A percentile compares a stretch with the other conserved stretches of the same genome.
These are phyloP conservation scores for Coniochaeta ligniaria DNA, from an alignment of 2,329 filamentous ascomycete species.

Conservation along the genomic window DNA sequence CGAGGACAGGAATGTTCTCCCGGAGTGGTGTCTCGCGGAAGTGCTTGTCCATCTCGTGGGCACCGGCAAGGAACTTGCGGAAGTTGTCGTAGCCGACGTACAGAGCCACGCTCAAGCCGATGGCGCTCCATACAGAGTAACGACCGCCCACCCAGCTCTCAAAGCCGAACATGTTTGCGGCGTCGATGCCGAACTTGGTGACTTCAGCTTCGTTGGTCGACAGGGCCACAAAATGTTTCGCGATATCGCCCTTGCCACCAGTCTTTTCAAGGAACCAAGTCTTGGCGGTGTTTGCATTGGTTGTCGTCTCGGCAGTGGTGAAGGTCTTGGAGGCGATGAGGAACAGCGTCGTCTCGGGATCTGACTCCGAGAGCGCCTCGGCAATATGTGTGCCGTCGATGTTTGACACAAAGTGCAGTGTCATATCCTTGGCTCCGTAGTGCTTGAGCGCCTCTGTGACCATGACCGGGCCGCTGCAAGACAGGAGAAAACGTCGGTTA, in stretches of 20 bases:
- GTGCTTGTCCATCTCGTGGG: conserved; percentile 97
- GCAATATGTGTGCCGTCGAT: conserved; percentile 98
- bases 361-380: conserved; percentile 79
- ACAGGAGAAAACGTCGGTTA: conserved; percentile 33
- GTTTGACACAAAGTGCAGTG: conserved; percentile 97
- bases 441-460: conserved; percentile 95
- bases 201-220: conserved; percentile 95
- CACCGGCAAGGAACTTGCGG: conserved; percentile 88
- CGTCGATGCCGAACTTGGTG: conserved; percentile 97
- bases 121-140: conserved; percentile 98
- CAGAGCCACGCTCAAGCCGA: conserved; percentile 86
- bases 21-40: conserved; percentile 86
- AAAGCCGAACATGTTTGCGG: conserved; percentile 99
- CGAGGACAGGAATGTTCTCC: conserved; percentile 90
- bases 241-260: conserved; percentile 72
- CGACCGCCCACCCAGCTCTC: conserved; percentile 97
- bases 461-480: conserved; percentile 74
- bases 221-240: conserved; percentile 97
- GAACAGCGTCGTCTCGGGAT: conserved; percentile 98
- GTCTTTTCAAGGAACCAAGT: conserved; percentile 87
- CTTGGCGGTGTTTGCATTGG: conserved; percentile 97
- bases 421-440: conserved; percentile 80
- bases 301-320: conserved; percentile 94
- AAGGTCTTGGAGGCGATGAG: conserved; percentile 98
- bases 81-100: conserved; percentile 99